phyloP scores from a whole-genome alignment of 257 asterid genomes.

The Plectranthus barbatus region DNA sequence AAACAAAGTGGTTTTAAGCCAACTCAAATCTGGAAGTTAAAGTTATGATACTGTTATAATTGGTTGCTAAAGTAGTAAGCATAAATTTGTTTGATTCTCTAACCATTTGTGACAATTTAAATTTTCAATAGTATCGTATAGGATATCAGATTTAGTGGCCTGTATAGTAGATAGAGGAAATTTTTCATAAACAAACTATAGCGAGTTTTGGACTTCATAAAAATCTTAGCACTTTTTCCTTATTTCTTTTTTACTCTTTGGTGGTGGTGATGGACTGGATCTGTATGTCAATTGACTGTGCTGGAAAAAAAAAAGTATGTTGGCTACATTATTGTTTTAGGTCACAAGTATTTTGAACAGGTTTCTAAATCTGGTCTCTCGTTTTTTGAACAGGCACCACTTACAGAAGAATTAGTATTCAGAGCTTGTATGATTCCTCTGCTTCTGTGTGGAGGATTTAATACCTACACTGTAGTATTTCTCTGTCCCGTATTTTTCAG shows the following conservation, averaged over 20 bases:
- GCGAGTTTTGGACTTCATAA: background rate
- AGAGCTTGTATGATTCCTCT: constrained; percentile 96
- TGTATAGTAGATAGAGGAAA: background rate
- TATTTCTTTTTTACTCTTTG: no score
- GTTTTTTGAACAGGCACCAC: constrained; percentile 64
- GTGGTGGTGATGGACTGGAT: background rate
- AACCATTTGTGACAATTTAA: no score
- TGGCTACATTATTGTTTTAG: background rate
- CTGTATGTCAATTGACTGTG: background rate
- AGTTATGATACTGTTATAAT: background rate
- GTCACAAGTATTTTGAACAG: no score
- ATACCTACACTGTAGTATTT: constrained; percentile 50
- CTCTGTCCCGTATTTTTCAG: constrained; percentile 87
- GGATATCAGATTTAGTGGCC: no score
- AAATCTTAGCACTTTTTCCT: background rate
- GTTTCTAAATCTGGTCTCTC: no score
- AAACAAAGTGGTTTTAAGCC: no score
- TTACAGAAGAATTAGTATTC: constrained; percentile 91
- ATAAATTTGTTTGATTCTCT: background rate
- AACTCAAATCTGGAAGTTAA: background rate
- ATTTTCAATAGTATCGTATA: no score
- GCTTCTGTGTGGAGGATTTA: constrained; percentile 85
- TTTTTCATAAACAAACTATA: background rate
- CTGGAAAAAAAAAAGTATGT: background rate
- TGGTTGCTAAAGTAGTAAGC: background rate